A percentile compares a stretch with the other conserved stretches of the same genome.
Conservation (phyloP, 768 basidiomycete species). For the Tephrocybe sp. region DNA sequence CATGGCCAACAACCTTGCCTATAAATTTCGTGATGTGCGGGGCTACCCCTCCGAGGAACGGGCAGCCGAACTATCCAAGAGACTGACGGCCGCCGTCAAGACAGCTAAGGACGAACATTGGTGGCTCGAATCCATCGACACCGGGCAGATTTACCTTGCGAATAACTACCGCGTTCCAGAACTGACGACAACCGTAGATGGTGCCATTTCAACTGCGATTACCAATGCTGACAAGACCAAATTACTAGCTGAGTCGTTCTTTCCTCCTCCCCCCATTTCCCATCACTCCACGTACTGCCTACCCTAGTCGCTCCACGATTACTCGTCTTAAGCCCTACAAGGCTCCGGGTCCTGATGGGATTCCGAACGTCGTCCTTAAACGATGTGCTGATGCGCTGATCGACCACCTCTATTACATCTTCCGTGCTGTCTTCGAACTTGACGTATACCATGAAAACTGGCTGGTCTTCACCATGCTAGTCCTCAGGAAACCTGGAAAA, state of each 20-base stretch:
- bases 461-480: conserved; percentile 23
- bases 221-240: conserved; percentile 2
- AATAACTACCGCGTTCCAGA: background rate
- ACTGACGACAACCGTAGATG: background rate
- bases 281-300: no score
- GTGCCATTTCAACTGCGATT: background rate
- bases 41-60: background rate
- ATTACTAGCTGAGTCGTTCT: conserved; percentile 14
- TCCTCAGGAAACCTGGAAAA: conserved; percentile 33
- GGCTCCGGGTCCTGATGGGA: conserved; percentile 19
- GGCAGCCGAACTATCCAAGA: background rate
- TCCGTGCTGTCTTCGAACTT: conserved; percentile 24
- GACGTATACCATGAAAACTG: conserved; percentile 25
- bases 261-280: conserved; percentile 10
- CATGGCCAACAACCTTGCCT: background rate
- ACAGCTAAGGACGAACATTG: background rate
- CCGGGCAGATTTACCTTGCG: background rate
- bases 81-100: background rate
- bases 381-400: conserved; percentile 8
- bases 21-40: background rate
- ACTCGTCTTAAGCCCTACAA: conserved; percentile 21
- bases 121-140: conserved; percentile 5
- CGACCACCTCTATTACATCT: conserved; percentile 16
- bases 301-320: conserved; percentile 13
- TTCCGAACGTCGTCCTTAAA: conserved; percentile 21